Evolutionary conservation across 2,329 filamentous ascomycete genomes (phyloP).

Genomic region (Xylariaceae sp.): DNA sequence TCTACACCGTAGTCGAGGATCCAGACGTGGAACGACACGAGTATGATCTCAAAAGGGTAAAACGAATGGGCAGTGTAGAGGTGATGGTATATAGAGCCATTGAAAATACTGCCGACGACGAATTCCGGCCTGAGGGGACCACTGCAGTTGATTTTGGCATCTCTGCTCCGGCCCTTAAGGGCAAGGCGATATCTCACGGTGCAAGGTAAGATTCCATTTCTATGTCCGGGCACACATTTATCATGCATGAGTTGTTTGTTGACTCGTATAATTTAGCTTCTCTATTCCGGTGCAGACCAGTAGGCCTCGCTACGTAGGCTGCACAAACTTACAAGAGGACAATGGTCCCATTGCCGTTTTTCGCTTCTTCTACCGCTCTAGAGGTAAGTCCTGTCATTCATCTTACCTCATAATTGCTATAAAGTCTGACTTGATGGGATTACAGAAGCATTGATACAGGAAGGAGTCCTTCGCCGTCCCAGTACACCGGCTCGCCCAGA

Average conservation of each 20-base stretch:
- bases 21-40: background rate
- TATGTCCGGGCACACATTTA: background rate
- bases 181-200: conserved; percentile 24
- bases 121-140: background rate
- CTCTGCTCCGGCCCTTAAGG: conserved; percentile 21
- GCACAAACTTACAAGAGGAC: conserved; percentile 8
- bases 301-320: conserved; percentile 1
- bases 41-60: conserved; percentile 11
- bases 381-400: conserved; percentile 7
- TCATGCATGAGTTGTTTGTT: background rate
- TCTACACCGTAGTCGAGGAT: conserved; percentile 12
- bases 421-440: background rate
- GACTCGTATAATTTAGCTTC: background rate
- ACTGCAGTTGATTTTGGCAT: conserved; percentile 5
- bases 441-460: conserved; percentile 7
- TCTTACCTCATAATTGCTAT: background rate
- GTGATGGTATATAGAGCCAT: conserved; percentile 15
- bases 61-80: conserved; percentile 25
- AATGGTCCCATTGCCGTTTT: conserved; percentile 15
- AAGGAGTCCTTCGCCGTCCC: conserved; percentile 2
- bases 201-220: conserved; percentile 17
- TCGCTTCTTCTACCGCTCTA: conserved; percentile 18
- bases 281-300: background rate
- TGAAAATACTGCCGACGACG: background rate
- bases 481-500: background rate